Evolutionary conservation across 1,139 yeast genomes (phyloP).

Genomic region (Eremothecium coryli): DNA sequence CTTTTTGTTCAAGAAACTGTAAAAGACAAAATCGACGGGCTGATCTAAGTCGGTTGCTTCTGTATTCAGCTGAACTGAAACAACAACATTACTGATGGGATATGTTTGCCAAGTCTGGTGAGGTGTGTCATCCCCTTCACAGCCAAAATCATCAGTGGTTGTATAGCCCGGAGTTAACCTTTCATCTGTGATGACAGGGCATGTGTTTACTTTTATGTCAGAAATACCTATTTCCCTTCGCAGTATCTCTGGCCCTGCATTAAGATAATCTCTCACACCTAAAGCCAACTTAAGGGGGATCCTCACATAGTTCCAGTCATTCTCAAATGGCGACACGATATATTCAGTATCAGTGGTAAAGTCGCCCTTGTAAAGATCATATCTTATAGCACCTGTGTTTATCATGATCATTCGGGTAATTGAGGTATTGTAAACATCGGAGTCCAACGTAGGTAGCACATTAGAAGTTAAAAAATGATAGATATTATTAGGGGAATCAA

Average conservation of each 20-base stretch:
- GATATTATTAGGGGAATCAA: slow-evolving; percentile 50
- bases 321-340: slow-evolving; percentile 79
- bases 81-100: slow-evolving; percentile 70
- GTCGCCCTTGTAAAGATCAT: slow-evolving; percentile 78
- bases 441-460: slow-evolving; percentile 52
- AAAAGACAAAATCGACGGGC: slow-evolving; percentile 64
- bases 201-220: slow-evolving; percentile 8
- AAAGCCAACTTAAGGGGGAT: slow-evolving; percentile 29
- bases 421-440: slow-evolving; percentile 12
- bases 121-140: slow-evolving; percentile 79
- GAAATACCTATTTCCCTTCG: neutral
- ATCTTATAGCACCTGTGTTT: slow-evolving; percentile 85
- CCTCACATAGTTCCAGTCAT: slow-evolving; percentile 49
- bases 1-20: slow-evolving; percentile 62
- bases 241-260: slow-evolving; percentile 14
- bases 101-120: slow-evolving; percentile 56
- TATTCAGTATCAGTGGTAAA: slow-evolving; percentile 74
- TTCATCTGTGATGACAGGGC: slow-evolving; percentile 27
- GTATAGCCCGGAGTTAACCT: slow-evolving; percentile 48
- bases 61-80: slow-evolving; percentile 29
- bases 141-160: slow-evolving; percentile 75
- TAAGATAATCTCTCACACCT: slow-evolving; percentile 25
- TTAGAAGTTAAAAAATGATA: slow-evolving; percentile 49
- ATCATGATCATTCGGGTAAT: slow-evolving; percentile 54
- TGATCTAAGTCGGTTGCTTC: slow-evolving; percentile 19